Conservation (phyloP, 2,329 filamentous ascomycete species). For the Penicillium sp. region DNA sequence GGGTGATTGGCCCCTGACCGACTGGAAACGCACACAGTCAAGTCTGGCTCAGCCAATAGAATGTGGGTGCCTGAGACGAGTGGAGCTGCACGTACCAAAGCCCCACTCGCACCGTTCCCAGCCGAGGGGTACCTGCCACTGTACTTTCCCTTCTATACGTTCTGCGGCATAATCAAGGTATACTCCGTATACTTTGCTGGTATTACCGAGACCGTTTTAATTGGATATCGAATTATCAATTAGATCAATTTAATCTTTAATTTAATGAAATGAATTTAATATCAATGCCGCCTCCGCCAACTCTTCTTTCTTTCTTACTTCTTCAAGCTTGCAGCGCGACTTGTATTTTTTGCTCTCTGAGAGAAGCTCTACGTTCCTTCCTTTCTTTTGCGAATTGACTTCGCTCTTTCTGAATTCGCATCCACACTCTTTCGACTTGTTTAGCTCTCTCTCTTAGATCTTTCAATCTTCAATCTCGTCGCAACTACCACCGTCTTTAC, state of each 20-base stretch:
- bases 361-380: conserved; percentile 18
- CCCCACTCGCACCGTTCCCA: not conserved
- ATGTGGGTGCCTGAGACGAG: conserved; percentile 1
- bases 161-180: not conserved
- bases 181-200: not conserved
- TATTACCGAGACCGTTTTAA: conserved; percentile 1
- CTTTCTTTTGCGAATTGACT: conserved; percentile 39
- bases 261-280: conserved; percentile 6
- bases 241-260: conserved; percentile 1
- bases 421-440: conserved; percentile 1
- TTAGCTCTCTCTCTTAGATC: not conserved
- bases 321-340: conserved; percentile 12
- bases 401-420: conserved; percentile 24
- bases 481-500: conserved; percentile 3
- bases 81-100: not conserved
- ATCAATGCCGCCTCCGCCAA: not conserved
- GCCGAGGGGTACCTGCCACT: not conserved
- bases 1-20: not conserved
- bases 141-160: too few species aligned
- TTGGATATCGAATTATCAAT: not conserved
- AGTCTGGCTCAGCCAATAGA: not conserved
- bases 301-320: conserved; percentile 12
- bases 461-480: not conserved
- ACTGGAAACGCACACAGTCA: not conserved
- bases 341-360: conserved; percentile 14